A percentile compares a stretch with the other conserved stretches of the same genome.
phyloP scores from a whole-genome alignment of 352 stramenopile genomes.

The Aphanomyces euteiches region DNA sequence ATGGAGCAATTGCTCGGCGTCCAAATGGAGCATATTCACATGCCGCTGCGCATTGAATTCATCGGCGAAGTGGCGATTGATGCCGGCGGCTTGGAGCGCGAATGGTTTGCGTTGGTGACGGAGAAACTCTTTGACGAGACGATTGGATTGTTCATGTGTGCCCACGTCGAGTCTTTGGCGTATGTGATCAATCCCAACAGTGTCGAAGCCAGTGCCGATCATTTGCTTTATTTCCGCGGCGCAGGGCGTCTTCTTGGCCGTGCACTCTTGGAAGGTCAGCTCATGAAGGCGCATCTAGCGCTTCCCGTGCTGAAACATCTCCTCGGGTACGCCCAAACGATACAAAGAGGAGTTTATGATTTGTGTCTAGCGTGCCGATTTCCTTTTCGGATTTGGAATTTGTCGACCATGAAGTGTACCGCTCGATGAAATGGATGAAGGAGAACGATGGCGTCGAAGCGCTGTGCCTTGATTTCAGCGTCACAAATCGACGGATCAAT shows the following conservation, averaged over 20 bases:
- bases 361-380: slow-evolving; percentile 50
- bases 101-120: slow-evolving; percentile 85
- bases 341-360: neutral
- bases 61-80: slow-evolving; percentile 87
- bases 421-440: slow-evolving; percentile 80
- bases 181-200: slow-evolving; percentile 85
- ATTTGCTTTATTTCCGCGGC: slow-evolving; percentile 97
- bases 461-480: slow-evolving; percentile 73
- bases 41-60: slow-evolving; percentile 85
- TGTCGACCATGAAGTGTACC: slow-evolving; percentile 83
- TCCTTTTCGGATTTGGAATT: slow-evolving; percentile 88
- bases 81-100: slow-evolving; percentile 82
- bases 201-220: slow-evolving; percentile 83
- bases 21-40: slow-evolving; percentile 84
- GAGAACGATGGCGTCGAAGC: slow-evolving; percentile 77
- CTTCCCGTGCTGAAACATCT: slow-evolving; percentile 82
- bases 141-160: slow-evolving; percentile 83
- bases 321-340: slow-evolving; percentile 39
- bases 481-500: slow-evolving; percentile 72
- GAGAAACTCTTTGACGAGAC: slow-evolving; percentile 85
- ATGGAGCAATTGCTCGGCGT: slow-evolving; percentile 81
- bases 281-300: slow-evolving; percentile 80
- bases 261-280: slow-evolving; percentile 94
- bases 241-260: slow-evolving; percentile 93
- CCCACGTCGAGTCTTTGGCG: slow-evolving; percentile 69